A percentile compares a stretch with the other conserved stretches of the same genome.
Conservation (phyloP, 495 filamentous ascomycete species). For the Glutinoglossum americanum region DNA sequence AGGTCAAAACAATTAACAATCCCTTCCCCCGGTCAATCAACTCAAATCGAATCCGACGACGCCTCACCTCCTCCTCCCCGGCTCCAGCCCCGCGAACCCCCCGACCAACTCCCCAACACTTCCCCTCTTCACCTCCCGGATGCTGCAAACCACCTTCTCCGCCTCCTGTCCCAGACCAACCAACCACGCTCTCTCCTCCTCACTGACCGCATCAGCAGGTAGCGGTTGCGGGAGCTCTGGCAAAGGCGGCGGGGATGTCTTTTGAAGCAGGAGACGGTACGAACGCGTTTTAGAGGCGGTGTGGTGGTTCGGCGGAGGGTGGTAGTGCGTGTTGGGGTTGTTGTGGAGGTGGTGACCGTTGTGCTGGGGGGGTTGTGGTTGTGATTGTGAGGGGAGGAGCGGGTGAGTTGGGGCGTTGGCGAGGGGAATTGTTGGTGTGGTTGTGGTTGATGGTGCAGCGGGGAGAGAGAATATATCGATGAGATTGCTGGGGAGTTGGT, state of each 20-base stretch:
- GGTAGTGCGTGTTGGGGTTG: not conserved
- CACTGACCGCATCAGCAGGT: not conserved
- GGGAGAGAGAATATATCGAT: constrained; percentile 4
- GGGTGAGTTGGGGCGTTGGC: not conserved
- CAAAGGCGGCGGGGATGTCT: not conserved
- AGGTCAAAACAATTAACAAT: too few species aligned
- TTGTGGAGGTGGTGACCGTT: not conserved
- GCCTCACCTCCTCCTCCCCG: too few species aligned
- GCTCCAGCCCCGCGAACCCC: too few species aligned
- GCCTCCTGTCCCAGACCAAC: not conserved
- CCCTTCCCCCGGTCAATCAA: too few species aligned
- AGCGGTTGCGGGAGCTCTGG: not conserved
- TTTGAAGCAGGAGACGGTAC: not conserved
- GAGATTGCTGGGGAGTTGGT: not conserved
- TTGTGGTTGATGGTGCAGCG: not conserved
- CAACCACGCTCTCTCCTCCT: not conserved
- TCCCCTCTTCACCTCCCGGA: too few species aligned
- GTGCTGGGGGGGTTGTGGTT: not conserved
- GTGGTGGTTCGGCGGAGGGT: not conserved
- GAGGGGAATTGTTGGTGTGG: not conserved
- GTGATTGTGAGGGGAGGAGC: not conserved
- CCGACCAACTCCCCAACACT: too few species aligned
- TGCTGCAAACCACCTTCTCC: too few species aligned
- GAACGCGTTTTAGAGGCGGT: not conserved
- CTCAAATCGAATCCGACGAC: too few species aligned